These are phyloP conservation scores for Helminthosporium solani DNA, from an alignment of 2,329 filamentous ascomycete species.

Conservation along the genomic window DNA sequence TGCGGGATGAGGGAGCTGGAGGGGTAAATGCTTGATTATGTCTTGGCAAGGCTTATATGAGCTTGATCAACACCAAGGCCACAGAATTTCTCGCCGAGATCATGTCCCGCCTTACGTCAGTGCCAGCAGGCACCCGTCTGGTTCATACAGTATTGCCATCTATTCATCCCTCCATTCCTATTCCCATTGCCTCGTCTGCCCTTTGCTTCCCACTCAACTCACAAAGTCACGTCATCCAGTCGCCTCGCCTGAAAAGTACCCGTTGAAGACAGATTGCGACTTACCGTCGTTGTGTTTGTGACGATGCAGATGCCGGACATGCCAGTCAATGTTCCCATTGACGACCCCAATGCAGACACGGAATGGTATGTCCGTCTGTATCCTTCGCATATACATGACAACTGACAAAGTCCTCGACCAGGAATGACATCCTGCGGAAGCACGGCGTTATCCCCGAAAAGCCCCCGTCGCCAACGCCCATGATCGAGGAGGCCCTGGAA, in stretches of 20 bases:
- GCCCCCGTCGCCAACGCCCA: constrained; percentile 87
- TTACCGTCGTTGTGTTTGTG: no score
- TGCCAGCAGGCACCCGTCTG: not conserved
- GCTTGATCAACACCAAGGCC: not conserved
- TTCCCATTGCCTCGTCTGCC: no score
- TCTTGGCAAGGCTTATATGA: not conserved
- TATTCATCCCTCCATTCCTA: no score
- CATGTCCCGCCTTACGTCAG: not conserved
- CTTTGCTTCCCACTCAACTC: no score
- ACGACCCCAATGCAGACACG: constrained; percentile 94
- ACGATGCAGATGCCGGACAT: constrained; percentile 53
- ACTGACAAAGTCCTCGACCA: constrained; percentile 41
- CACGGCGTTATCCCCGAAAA: constrained; percentile 98
- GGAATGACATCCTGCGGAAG: constrained; percentile 98
- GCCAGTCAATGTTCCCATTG: constrained; percentile 77
- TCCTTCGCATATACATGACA: not conserved
- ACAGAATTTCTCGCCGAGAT: not conserved
- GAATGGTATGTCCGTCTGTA: constrained; percentile 70
- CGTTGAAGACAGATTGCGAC: no score
- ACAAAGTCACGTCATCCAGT: no score
- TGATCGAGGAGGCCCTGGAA: constrained; percentile 90
- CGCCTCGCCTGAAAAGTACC: no score
- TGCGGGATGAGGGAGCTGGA: not conserved
- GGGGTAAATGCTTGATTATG: no score
- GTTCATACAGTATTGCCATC: not conserved